Evolutionary conservation across 1,284 basidiomycete species (phyloP).

Genomic region (Heliocybe sulcata): DNA sequence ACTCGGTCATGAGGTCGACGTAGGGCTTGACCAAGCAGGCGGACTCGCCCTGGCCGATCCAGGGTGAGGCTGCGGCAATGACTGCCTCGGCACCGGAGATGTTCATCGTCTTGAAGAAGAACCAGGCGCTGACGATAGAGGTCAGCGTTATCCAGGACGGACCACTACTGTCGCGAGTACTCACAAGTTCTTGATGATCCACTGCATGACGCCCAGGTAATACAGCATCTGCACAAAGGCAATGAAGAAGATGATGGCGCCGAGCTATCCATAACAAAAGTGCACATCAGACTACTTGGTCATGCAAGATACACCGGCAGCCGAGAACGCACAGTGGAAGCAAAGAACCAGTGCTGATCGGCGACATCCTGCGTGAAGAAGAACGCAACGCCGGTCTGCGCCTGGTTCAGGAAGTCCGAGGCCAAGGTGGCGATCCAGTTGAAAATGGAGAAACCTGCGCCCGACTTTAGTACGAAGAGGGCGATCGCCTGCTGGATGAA

Average conservation of each 20-base stretch:
- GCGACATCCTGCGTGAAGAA: constrained; percentile 68
- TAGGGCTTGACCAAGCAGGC: constrained; percentile 83
- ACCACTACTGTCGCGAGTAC: constrained; percentile 16
- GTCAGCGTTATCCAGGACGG: constrained; percentile 7
- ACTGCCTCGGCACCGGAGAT: constrained; percentile 89
- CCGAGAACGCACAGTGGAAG: constrained; percentile 50
- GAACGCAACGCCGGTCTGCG: constrained; percentile 61
- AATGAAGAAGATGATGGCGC: constrained; percentile 81
- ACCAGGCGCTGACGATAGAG: constrained; percentile 58
- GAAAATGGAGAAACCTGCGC: constrained; percentile 77
- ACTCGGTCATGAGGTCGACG: constrained; percentile 83
- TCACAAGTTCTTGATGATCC: constrained; percentile 77
- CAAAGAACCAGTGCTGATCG: constrained; percentile 72
- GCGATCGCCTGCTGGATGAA: constrained; percentile 80
- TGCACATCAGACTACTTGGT: background rate
- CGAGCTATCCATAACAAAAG: constrained; percentile 35
- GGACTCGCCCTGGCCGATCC: constrained; percentile 86
- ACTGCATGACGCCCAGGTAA: constrained; percentile 85
- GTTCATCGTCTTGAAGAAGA: constrained; percentile 87
- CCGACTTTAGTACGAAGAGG: constrained; percentile 78
- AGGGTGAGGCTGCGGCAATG: constrained; percentile 86
- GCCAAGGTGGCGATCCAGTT: constrained; percentile 75
- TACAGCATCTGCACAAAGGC: constrained; percentile 86
- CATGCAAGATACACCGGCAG: background rate
- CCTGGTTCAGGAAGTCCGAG: constrained; percentile 62